phyloP scores from a whole-genome alignment of 495 filamentous ascomycete species.

The Cenococcum geophilum region DNA sequence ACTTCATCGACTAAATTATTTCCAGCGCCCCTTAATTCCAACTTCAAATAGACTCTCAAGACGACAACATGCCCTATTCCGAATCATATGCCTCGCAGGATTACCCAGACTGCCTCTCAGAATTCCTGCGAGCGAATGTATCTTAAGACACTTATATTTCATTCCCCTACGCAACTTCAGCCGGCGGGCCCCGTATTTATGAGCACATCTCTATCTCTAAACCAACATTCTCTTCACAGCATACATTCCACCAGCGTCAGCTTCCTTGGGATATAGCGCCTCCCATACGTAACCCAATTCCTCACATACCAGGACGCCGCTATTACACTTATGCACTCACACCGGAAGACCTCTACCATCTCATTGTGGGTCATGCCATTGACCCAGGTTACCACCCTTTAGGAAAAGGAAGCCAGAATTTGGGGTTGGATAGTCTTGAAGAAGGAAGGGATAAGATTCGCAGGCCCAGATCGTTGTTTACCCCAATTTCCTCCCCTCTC shows the following conservation, averaged over 20 bases:
- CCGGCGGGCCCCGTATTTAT: background rate
- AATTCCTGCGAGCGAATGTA: too few relatives aligned
- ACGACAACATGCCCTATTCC: too few relatives aligned
- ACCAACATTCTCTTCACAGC: background rate
- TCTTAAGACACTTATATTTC: too few relatives aligned
- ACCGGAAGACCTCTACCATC: background rate
- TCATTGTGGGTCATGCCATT: background rate
- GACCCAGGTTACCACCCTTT: background rate
- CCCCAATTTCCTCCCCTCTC: background rate
- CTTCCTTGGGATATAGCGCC: background rate
- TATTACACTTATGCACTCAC: constrained; percentile 1
- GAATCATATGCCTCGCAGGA: too few relatives aligned
- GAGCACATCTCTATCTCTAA: background rate
- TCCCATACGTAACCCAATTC: background rate
- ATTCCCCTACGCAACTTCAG: too few relatives aligned
- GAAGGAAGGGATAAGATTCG: background rate
- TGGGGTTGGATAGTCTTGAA: background rate
- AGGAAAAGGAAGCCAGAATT: background rate
- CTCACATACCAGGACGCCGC: background rate
- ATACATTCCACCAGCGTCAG: background rate
- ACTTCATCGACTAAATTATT: too few relatives aligned
- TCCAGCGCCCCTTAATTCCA: too few relatives aligned
- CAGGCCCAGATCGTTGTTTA: background rate
- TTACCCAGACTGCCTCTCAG: too few relatives aligned
- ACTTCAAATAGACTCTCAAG: too few relatives aligned